These are phyloP conservation scores for Vaccinium myrtillus DNA, from an alignment of 148 eudicot genomes.

Conservation along the genomic window DNA sequence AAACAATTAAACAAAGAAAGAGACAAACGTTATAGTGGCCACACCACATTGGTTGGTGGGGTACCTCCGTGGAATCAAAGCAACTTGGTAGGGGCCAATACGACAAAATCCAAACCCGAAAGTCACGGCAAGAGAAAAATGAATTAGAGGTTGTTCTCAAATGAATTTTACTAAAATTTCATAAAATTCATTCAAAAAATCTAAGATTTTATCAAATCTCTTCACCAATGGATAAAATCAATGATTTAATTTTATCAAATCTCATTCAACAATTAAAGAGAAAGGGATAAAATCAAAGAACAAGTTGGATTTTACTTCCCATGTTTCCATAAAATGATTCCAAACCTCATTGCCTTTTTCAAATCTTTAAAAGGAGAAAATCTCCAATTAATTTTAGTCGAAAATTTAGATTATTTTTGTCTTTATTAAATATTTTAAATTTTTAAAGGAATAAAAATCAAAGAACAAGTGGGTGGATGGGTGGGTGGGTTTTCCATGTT, in stretches of 20 bases:
- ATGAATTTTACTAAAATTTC: too few relatives aligned
- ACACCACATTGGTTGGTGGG: background rate
- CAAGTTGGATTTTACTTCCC: too few relatives aligned
- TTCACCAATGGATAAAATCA: too few relatives aligned
- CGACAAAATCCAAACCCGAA: background rate
- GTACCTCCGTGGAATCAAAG: background rate
- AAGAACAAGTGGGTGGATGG: background rate
- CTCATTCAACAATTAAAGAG: background rate
- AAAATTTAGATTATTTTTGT: too few relatives aligned
- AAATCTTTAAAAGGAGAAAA: too few relatives aligned
- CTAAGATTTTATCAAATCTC: too few relatives aligned
- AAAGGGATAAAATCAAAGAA: background rate
- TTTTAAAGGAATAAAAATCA: background rate
- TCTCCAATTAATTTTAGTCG: too few relatives aligned
- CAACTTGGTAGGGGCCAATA: constrained; percentile 7
- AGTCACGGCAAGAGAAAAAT: background rate
- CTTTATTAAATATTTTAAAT: too few relatives aligned
- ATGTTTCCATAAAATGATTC: too few relatives aligned
- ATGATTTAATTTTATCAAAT: too few relatives aligned
- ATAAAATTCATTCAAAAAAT: too few relatives aligned
- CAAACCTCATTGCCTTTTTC: too few relatives aligned
- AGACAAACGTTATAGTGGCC: background rate
- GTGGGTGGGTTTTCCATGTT: background rate
- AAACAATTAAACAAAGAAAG: background rate
- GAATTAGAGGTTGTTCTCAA: background rate